A percentile compares a stretch with the other conserved stretches of the same genome.
Evolutionary conservation across 2,329 filamentous ascomycete species (phyloP).

Genomic region (Monilinia vaccinii-corymbosi): DNA sequence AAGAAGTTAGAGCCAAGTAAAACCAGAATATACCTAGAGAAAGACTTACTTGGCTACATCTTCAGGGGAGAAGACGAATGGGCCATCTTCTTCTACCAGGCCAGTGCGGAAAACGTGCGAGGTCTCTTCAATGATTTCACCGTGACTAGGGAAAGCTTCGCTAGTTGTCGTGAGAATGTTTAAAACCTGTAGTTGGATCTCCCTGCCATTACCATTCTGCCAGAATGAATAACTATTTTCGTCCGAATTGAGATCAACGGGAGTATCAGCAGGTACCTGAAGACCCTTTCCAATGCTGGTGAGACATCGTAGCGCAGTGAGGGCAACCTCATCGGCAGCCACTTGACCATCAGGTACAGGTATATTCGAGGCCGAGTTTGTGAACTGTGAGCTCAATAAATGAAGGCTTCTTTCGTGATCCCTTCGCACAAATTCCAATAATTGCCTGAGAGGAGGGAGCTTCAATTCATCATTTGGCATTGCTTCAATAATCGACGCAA

Average conservation of each 20-base stretch:
- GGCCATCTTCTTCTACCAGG: slow-evolving; percentile 67
- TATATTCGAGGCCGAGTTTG: neutral
- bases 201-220: slow-evolving; percentile 38
- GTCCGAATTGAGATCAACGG: slow-evolving; percentile 57
- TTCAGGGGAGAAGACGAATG: slow-evolving; percentile 64
- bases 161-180: slow-evolving; percentile 40
- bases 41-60: slow-evolving; percentile 44
- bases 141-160: slow-evolving; percentile 47
- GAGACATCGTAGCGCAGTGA: slow-evolving; percentile 54
- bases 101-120: slow-evolving; percentile 65
- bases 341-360: neutral
- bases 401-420: slow-evolving; percentile 44
- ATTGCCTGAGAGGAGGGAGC: slow-evolving; percentile 42
- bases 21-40: neutral
- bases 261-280: slow-evolving; percentile 56
- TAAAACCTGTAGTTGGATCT: slow-evolving; percentile 42
- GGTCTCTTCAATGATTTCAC: slow-evolving; percentile 62
- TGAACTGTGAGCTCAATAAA: slow-evolving; percentile 9
- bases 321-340: slow-evolving; percentile 30
- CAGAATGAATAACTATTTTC: slow-evolving; percentile 35
- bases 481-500: slow-evolving; percentile 68
- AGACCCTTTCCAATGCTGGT: slow-evolving; percentile 62
- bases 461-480: slow-evolving; percentile 49
- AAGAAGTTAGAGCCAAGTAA: neutral
- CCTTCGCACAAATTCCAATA: slow-evolving; percentile 52